Evolutionary conservation across 1,284 basidiomycete genomes (phyloP), one percentile per base, ranked within the genome.

Genomic region (Marasmius sp.): DNA sequence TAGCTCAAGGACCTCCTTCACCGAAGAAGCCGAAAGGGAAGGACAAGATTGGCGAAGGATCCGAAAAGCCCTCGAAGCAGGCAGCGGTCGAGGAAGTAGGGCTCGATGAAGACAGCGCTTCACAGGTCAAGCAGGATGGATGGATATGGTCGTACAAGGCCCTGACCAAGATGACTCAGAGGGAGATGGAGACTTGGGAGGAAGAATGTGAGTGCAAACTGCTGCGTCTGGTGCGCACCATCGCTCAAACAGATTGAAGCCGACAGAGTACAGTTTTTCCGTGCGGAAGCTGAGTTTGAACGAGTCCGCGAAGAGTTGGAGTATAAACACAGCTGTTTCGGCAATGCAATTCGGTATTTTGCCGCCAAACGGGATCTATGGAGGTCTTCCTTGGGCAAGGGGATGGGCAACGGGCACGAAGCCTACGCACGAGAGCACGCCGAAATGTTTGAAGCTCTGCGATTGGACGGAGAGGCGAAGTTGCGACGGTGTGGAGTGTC

Each of bases 211-310:
- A n/a, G 58, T 59, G n/a, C 6, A 4, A 14, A 27, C 6, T 6
- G 6, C 18, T 14, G 3, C 6, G 14, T 18, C 43, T 2, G n/a
- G n/a, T 18, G 6, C 16, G 27, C 20, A 36, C 11, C 5, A n/a
- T 3, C n/a, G 38, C 12, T 39, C 3, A 8, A n/a, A n/a, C n/a
- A n/a, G n/a, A n/a, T 6, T 54, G 7, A 18, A 73, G 70, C 68
- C 1, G 69, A 73, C 63, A 61, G 57, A 6, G 67, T 72, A 0
- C 70, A 71, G 33, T 73, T 69, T 68, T 73, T 69, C 20, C 61
- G 70, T 9, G 68, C 71, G 1, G 70, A 71, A 41, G 72, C 71
- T 2, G 72, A 73, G 20, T 71, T 70, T 67, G 51, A 67, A 9
- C 62, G 68, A 6, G 70, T 68, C 69, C 63, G 58, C 33, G 70